Percentiles rank a stretch among this genome's conserved stretches.
phyloP scores from a whole-genome alignment of 371 early-diverging fungal genomes.

The Mortierella sp. region DNA sequence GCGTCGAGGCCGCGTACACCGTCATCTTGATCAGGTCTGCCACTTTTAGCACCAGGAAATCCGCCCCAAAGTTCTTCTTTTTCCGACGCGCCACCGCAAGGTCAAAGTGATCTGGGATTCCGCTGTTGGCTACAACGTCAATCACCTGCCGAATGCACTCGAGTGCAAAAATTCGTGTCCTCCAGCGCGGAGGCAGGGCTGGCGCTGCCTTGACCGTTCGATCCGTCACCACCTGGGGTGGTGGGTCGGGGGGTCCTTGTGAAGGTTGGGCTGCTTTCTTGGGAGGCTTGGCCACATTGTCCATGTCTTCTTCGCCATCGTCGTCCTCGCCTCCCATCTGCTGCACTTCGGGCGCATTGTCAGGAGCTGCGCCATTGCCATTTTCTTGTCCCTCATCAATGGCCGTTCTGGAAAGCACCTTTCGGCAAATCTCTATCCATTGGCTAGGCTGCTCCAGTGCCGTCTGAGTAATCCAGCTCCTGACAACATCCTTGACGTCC shows the following conservation, averaged over 20 bases:
- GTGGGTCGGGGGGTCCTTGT: conserved; percentile 22
- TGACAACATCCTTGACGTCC: conserved; percentile 88
- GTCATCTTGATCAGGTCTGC: conserved; percentile 88
- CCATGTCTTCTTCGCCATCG: conserved; percentile 54
- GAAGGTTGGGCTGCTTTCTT: conserved; percentile 26
- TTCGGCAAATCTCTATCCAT: conserved; percentile 88
- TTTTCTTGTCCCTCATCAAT: conserved; percentile 44
- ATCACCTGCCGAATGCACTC: conserved; percentile 79
- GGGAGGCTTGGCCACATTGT: conserved; percentile 15
- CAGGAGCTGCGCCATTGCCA: conserved; percentile 9
- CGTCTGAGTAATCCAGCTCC: conserved; percentile 76
- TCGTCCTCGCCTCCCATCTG: conserved; percentile 53
- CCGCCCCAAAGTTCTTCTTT: conserved; percentile 68
- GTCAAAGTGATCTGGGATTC: conserved; percentile 76
- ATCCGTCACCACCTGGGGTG: conserved; percentile 9
- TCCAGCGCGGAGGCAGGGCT: conserved; percentile 84
- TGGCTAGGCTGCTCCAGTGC: conserved; percentile 79
- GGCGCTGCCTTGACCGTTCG: conserved; percentile 32
- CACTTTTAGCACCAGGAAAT: conserved; percentile 80
- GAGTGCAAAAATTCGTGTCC: conserved; percentile 87
- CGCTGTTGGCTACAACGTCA: conserved; percentile 65
- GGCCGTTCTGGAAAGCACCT: conserved; percentile 73
- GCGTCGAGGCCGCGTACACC: conserved; percentile 87
- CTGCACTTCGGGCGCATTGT: conserved; percentile 12
- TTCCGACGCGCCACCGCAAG: conserved; percentile 68